These are phyloP conservation scores for Prasinococcaceae sp. DNA, from an alignment of 139 green algal genomes.

Conservation along the genomic window DNA sequence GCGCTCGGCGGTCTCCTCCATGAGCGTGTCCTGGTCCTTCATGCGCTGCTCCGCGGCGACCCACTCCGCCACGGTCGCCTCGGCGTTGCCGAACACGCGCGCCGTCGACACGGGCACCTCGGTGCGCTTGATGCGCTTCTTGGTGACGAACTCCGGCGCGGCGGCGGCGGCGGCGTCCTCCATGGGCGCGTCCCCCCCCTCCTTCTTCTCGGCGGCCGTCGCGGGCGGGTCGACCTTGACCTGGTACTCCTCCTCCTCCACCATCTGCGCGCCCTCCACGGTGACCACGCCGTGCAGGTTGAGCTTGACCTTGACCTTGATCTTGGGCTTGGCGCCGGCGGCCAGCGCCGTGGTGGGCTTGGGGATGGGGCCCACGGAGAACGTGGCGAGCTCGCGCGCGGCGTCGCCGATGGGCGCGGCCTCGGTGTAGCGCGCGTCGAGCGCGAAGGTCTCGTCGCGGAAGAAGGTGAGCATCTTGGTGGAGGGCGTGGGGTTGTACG, in stretches of 20 bases:
- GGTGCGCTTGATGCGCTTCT: constrained; percentile 44
- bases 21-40: constrained; percentile 56
- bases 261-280: constrained; percentile 53
- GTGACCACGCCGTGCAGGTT: constrained; percentile 77
- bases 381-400: background rate
- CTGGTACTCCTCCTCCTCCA: constrained; percentile 73
- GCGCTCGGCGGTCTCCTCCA: constrained; percentile 86
- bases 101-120: constrained; percentile 30
- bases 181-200: constrained; percentile 23
- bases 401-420: constrained; percentile 21
- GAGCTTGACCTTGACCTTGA: constrained; percentile 69
- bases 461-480: constrained; percentile 88
- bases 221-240: constrained; percentile 22
- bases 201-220: constrained; percentile 6
- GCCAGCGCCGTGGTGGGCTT: background rate
- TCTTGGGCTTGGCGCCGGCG: constrained; percentile 54
- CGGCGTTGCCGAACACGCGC: constrained; percentile 18
- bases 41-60: constrained; percentile 51
- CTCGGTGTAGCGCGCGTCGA: constrained; percentile 52
- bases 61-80: constrained; percentile 29
- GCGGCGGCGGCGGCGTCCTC: constrained; percentile 5
- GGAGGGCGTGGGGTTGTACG: constrained; percentile 48
- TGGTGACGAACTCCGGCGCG: constrained; percentile 30
- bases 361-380: constrained; percentile 25
- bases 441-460: constrained; percentile 55